phyloP scores from a whole-genome alignment of 495 filamentous ascomycete genomes.

The Hypoxylon subgilvum region DNA sequence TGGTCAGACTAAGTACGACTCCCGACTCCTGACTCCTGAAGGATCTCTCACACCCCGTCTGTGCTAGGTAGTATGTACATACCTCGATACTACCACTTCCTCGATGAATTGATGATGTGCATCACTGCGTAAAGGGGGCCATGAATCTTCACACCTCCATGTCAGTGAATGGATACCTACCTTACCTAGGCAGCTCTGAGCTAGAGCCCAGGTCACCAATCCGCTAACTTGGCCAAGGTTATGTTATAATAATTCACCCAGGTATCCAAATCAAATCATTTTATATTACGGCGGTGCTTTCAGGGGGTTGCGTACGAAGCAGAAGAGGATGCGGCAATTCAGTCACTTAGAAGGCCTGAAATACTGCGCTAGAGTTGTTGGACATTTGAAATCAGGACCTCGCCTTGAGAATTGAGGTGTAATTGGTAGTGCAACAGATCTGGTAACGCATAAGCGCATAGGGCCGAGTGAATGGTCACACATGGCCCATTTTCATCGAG shows the following conservation, averaged over 20 bases:
- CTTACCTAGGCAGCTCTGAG: no score
- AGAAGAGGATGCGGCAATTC: neutral
- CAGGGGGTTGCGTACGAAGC: slow-evolving; percentile 5
- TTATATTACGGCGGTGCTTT: slow-evolving; percentile 8
- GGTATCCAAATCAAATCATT: no score
- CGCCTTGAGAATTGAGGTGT: slow-evolving; percentile 13
- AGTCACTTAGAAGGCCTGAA: slow-evolving; percentile 2
- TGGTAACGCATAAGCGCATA: no score
- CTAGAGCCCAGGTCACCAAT: no score
- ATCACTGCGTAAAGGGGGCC: no score
- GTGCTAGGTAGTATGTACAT: no score
- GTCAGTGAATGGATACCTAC: no score
- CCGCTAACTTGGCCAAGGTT: no score
- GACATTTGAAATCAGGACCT: slow-evolving; percentile 17
- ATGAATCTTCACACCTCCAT: no score
- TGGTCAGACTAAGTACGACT: slow-evolving; percentile 16
- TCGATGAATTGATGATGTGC: slow-evolving; percentile 37
- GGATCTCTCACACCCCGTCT: slow-evolving; percentile 35
- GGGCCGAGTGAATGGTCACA: slow-evolving; percentile 4
- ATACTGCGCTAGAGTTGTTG: neutral
- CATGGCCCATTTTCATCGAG: slow-evolving; percentile 8
- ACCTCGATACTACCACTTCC: slow-evolving; percentile 30
- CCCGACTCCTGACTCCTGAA: slow-evolving; percentile 28
- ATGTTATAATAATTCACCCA: no score
- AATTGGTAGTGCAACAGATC: slow-evolving; percentile 20